Conservation (phyloP, 768 basidiomycete genomes). For the Russula earlei region DNA sequence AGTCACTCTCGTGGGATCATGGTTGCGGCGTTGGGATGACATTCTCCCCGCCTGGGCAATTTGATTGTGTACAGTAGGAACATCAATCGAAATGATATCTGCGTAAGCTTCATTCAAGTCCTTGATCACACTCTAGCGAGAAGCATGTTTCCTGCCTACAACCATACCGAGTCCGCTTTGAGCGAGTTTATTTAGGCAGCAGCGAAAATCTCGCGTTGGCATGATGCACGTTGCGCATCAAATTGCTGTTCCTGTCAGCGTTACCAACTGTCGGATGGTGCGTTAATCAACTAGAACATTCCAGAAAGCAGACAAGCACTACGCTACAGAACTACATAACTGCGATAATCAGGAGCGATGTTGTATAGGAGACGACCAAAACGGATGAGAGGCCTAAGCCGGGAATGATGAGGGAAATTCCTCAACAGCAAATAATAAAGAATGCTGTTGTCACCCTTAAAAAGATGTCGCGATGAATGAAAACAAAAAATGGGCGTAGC, state of each 20-base stretch:
- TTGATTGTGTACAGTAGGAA: not conserved
- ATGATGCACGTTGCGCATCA: not conserved
- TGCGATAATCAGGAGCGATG: constrained; percentile 19
- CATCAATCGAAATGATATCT: not conserved
- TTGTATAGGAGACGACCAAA: constrained; percentile 16
- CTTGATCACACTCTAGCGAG: too few species aligned
- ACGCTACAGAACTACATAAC: constrained; percentile 30
- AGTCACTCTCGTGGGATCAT: not conserved
- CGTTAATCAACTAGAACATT: constrained; percentile 12
- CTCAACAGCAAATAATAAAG: not conserved
- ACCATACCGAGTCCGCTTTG: not conserved
- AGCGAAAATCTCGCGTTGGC: constrained; percentile 1
- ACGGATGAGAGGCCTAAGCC: not conserved
- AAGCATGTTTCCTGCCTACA: not conserved
- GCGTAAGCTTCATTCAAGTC: not conserved
- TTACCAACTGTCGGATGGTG: not conserved
- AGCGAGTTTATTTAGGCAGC: not conserved
- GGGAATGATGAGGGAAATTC: constrained; percentile 16
- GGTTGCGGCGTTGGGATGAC: not conserved
- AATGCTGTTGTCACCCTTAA: constrained; percentile 13
- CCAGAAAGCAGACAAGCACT: constrained; percentile 21
- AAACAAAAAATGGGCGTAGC: constrained; percentile 21
- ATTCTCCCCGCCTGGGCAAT: not conserved
- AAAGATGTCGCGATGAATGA: constrained; percentile 20
- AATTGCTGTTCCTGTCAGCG: not conserved